A percentile compares a stretch with the other conserved stretches of the same genome.
phyloP scores from a whole-genome alignment of 2,329 filamentous ascomycete species.

The Pseudocercospora ulei region DNA sequence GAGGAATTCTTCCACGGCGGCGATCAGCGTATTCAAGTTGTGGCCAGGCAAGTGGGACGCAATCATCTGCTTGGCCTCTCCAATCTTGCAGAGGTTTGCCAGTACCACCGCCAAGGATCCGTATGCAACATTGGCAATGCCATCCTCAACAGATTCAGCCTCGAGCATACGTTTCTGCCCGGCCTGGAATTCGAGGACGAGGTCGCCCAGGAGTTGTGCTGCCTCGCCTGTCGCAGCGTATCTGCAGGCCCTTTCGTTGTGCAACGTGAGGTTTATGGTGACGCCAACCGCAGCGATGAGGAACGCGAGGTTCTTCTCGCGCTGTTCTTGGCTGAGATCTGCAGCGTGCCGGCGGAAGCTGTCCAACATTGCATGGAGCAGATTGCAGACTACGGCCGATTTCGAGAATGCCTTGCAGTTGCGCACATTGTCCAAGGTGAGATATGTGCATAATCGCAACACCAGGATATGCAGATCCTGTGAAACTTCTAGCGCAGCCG shows the following conservation, averaged over 20 bases:
- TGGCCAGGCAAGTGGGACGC: conserved; percentile 38
- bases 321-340: conserved; percentile 40
- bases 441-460: conserved; percentile 67
- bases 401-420: conserved; percentile 60
- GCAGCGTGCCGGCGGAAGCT: conserved; percentile 25
- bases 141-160: conserved; percentile 61
- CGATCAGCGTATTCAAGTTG: conserved; percentile 45
- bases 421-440: conserved; percentile 67
- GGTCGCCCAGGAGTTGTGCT: conserved; percentile 19
- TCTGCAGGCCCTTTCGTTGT: conserved; percentile 51
- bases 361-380: conserved; percentile 27
- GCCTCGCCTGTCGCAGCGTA: conserved; percentile 13
- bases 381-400: conserved; percentile 40
- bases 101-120: conserved; percentile 79
- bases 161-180: conserved; percentile 35
- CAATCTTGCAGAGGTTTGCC: conserved; percentile 63
- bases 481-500: conserved; percentile 10
- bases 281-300: conserved; percentile 70
- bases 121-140: conserved; percentile 69
- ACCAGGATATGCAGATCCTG: conserved; percentile 37
- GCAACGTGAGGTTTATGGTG: conserved; percentile 79
- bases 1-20: conserved; percentile 54
- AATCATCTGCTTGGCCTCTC: conserved; percentile 35
- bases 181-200: conserved; percentile 27
- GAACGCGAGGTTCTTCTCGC: conserved; percentile 53